Evolutionary conservation across 805 yeast genomes (phyloP), one percentile per base, ranked within the genome.

Genomic region (Lachancea nothofagi): DNA sequence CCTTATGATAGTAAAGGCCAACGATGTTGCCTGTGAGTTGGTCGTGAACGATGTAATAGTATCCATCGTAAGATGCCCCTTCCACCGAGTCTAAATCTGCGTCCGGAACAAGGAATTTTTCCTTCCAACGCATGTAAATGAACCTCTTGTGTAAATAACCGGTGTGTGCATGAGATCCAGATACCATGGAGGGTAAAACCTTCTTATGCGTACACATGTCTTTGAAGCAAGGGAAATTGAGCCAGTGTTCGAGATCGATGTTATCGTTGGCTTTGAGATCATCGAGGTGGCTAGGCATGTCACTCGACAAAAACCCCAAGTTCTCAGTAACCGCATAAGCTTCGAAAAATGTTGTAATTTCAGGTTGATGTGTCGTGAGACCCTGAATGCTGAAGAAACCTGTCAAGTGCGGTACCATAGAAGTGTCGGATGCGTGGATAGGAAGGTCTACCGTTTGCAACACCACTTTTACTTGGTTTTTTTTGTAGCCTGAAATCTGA

Each of bases 81-180:
- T 64, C 66, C 75, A 90, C 47, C 65, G 67, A 42, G 74, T 51
- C 59, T 9, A 54, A 29, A 24, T 74, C 41, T 65, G 87, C 78
- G 62, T 87, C 95, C 0, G 95, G 95, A 7, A 84, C 79, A 44
- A 89, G 64, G 54, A 87, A 87, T 53, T 79, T 76, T 61, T 89
- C 97, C 63, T 89, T 89, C 97, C 97, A 89, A 49, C 96, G 72
- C 96, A 89, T 89, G 57, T 78, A 89, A 5, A 89, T 62, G 51
- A 66, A 72, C 42, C 78, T 71, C 45, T 70, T 64, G 34, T 66
- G 49, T 30, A 62, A 36, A 36, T 54, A 64, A 43, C 66, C 53
- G 26, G 44, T 55, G 56, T 12, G 52, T 27, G 42, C 53, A 56
- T 44, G 43, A 5, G 49, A 37, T 7, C 52, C 53, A 30, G 49